These are phyloP conservation scores for Eucalyptus lansdowneana DNA, from an alignment of 345 rosid genomes.

Conservation along the genomic window DNA sequence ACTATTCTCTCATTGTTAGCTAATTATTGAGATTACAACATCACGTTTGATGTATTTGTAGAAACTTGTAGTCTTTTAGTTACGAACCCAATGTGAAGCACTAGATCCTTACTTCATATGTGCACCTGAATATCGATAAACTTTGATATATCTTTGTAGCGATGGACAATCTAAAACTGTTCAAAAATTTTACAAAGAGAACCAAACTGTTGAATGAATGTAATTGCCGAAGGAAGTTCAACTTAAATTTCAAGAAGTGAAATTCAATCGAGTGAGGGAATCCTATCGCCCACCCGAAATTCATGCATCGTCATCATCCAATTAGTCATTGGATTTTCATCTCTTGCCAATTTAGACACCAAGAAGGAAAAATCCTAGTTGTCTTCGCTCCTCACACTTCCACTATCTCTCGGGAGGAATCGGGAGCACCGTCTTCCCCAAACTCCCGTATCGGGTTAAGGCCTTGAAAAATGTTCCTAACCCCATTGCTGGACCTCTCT, in stretches of 20 bases:
- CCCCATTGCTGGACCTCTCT: no score
- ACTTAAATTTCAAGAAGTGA: neutral
- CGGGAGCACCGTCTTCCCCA: no score
- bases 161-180: neutral
- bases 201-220: neutral
- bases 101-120: neutral
- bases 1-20: neutral
- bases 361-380: no score
- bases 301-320: neutral
- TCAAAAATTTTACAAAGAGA: no score
- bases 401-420: no score
- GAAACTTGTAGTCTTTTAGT: neutral
- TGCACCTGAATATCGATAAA: rapidly evolving
- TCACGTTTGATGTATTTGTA: neutral
- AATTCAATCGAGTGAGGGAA: neutral
- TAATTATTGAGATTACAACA: neutral
- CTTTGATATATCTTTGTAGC: no score
- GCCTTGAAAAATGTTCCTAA: no score
- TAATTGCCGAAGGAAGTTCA: neutral
- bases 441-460: no score
- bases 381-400: neutral
- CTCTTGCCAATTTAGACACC: neutral
- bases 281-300: neutral
- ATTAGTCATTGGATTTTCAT: neutral
- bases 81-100: neutral